Base-by-base conservation (phyloP, 75 land plant genomes). In the Selaginella tamariscina region DNA sequence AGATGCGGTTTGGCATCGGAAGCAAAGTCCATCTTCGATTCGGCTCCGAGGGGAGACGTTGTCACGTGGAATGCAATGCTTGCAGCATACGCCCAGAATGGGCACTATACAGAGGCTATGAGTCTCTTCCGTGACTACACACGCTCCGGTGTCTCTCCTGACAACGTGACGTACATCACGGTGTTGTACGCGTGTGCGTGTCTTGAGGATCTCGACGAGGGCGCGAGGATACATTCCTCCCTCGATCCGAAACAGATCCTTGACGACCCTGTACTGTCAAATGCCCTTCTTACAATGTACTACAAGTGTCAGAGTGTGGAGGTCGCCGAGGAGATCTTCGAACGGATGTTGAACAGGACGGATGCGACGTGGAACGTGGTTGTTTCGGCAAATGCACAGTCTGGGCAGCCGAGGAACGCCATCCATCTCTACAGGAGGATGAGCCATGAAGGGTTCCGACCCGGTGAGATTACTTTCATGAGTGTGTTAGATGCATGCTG, bases 1-100 rank as follows among this genome's bases (percentile, higher is more conserved):
- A 81, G 74, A 49, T 74, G 72, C 65, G 33, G 44, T 29, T 69
- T 39, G 1, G 49, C 56, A 0, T 68, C 26, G 0, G 31, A 65
- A 11, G 86, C 79, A 13, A 69, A 64, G 30, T 27, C 72, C 18
- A 20, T 79, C 63, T 79, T 84, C 71, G 87, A 79, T 31, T 73
- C 66, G 72, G 62, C 79, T 72, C 71, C 71, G 49, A 2, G 56
- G 13, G 33, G 73, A 31, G 80, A 82, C 49, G 70, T 79, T 2
- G 75, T 82, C 20, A 73, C 87, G 2, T 84, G 87, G 84, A 82
- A 75, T 24, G 70, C 56, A 9, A 39, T 77, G 30, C 62, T 84
- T 11, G 62, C 73, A 23, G 80, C 73, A 30, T 73, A 77, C 67
- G 71, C 29, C 2, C 82, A 67, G 27, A n/a, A 32, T 0, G 75